Evolutionary conservation across 129 eudicot genomes (phyloP).

Genomic region (Escallonia rubra): DNA sequence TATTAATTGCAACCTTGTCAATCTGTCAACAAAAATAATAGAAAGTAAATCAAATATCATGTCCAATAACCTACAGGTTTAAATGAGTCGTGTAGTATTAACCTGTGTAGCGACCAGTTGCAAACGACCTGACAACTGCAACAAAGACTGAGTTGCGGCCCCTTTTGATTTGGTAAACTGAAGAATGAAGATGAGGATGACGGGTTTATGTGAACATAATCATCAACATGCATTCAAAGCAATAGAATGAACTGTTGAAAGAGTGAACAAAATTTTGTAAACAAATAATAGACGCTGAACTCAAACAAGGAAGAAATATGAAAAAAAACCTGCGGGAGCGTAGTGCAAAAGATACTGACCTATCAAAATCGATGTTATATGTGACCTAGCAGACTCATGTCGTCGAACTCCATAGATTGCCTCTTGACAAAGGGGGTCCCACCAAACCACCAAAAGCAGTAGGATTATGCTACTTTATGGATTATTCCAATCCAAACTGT

Average conservation of each 20-base stretch:
- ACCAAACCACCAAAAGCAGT: too few species aligned
- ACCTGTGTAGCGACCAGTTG: constrained; percentile 90
- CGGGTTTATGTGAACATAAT: background rate
- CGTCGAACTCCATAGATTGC: too few species aligned
- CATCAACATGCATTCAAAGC: background rate
- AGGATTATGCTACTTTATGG: too few species aligned
- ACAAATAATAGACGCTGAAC: background rate
- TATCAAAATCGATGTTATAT: background rate
- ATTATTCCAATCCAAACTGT: too few species aligned
- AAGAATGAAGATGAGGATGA: background rate
- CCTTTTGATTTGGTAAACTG: constrained; percentile 69
- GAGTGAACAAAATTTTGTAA: background rate
- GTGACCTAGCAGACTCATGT: background rate
- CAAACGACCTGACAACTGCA: constrained; percentile 75
- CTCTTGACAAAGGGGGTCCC: too few species aligned
- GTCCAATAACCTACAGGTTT: background rate
- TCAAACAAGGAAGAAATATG: background rate
- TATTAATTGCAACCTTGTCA: constrained; percentile 52
- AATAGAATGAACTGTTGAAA: background rate
- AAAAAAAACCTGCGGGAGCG: background rate
- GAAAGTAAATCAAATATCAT: background rate
- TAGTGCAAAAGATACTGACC: background rate
- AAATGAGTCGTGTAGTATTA: background rate
- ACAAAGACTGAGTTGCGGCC: constrained; percentile 37
- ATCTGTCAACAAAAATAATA: constrained; percentile 38